phyloP scores from a whole-genome alignment of 2,329 filamentous ascomycete genomes.

The Ceratocystis harringtonii region DNA sequence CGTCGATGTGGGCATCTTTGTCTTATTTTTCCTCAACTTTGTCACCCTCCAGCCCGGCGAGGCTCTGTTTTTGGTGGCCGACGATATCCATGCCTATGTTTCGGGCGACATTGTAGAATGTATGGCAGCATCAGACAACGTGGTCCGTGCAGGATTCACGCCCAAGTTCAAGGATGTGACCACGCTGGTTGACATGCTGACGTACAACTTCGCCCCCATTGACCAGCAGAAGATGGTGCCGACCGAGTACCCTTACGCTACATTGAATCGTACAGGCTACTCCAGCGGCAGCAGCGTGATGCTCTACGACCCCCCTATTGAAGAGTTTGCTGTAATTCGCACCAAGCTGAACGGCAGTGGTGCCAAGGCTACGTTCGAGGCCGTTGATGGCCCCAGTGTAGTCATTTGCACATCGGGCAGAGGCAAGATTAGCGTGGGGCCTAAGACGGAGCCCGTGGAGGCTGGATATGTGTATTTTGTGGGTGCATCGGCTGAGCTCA shows the following conservation, averaged over 20 bases:
- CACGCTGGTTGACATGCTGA: slow-evolving; percentile 80
- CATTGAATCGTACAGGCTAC: slow-evolving; percentile 69
- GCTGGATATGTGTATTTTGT: slow-evolving; percentile 70
- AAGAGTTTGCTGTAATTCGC: slow-evolving; percentile 85
- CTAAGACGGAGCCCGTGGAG: slow-evolving; percentile 59
- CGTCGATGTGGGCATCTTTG: slow-evolving; percentile 79
- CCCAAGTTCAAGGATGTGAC: slow-evolving; percentile 96
- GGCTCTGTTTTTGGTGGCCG: slow-evolving; percentile 88
- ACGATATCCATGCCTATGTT: slow-evolving; percentile 93
- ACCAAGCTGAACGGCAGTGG: slow-evolving; percentile 55
- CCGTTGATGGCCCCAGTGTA: slow-evolving; percentile 77
- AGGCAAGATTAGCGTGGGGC: slow-evolving; percentile 72
- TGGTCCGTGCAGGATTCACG: slow-evolving; percentile 91
- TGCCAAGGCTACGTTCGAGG: slow-evolving; percentile 77
- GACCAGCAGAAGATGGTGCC: slow-evolving; percentile 88
- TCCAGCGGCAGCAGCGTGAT: slow-evolving; percentile 55
- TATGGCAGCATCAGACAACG: slow-evolving; percentile 98
- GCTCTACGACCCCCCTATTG: slow-evolving; percentile 90
- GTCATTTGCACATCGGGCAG: slow-evolving; percentile 75
- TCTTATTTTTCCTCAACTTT: slow-evolving; percentile 94
- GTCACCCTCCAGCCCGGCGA: slow-evolving; percentile 78
- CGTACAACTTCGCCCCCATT: slow-evolving; percentile 89
- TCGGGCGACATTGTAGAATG: slow-evolving; percentile 94
- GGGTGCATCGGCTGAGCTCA: slow-evolving; percentile 70
- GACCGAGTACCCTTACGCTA: slow-evolving; percentile 69